Evolutionary conservation across 2,329 filamentous ascomycete genomes (phyloP).

Genomic region (Xylaria sp.): DNA sequence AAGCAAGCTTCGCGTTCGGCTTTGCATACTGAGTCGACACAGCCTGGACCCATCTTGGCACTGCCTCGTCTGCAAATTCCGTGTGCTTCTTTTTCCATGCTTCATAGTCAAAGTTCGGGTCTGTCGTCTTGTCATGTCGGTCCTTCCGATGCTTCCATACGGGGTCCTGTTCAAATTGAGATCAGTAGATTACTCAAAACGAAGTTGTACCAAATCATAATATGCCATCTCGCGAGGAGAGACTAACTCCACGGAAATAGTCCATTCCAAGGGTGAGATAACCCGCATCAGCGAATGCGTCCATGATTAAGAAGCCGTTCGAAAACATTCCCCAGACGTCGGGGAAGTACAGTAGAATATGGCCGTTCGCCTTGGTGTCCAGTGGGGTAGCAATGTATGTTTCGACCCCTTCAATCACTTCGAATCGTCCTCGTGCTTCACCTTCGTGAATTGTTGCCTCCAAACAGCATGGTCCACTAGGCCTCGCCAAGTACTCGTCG

Average conservation of each 20-base stretch:
- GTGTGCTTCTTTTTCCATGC: constrained; percentile 61
- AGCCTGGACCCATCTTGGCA: constrained; percentile 55
- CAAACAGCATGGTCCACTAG: constrained; percentile 43
- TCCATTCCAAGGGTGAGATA: constrained; percentile 57
- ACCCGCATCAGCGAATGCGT: constrained; percentile 58
- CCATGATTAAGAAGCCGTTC: constrained; percentile 59
- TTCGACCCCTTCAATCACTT: constrained; percentile 40
- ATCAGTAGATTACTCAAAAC: not conserved
- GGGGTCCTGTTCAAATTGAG: constrained; percentile 51
- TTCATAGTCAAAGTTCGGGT: constrained; percentile 58
- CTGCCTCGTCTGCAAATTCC: constrained; percentile 55
- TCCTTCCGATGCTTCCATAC: constrained; percentile 55
- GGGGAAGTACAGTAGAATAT: constrained; percentile 59
- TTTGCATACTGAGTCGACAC: constrained; percentile 49
- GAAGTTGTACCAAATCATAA: not conserved
- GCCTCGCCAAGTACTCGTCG: constrained; percentile 40
- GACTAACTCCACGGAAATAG: constrained; percentile 57
- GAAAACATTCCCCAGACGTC: constrained; percentile 58
- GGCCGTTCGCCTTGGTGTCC: constrained; percentile 43
- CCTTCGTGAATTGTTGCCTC: constrained; percentile 44
- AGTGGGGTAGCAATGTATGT: constrained; percentile 46
- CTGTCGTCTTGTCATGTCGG: constrained; percentile 44
- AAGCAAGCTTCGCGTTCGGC: constrained; percentile 53
- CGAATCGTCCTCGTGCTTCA: constrained; percentile 41
- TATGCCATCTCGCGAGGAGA: not conserved